Conservation (phyloP, 106 monocot genomes). For the Dendrobium chrysotoxum region DNA sequence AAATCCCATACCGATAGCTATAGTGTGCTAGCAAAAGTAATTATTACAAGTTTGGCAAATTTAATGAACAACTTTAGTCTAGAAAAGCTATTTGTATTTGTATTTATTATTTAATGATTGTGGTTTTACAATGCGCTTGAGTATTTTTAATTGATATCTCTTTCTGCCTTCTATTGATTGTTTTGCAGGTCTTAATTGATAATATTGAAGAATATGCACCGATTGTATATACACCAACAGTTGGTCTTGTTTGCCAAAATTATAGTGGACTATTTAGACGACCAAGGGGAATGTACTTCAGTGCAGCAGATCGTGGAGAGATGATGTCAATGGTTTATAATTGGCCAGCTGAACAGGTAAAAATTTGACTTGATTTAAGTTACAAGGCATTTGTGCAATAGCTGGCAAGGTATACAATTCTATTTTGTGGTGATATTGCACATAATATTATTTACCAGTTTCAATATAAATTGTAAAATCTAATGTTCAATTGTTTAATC, state of each 20-base stretch:
- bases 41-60: background rate
- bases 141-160: background rate
- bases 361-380: background rate
- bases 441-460: background rate
- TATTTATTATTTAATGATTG: background rate
- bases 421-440: background rate
- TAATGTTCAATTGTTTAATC: too few species aligned
- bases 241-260: slow-evolving; percentile 98
- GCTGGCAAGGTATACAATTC: background rate
- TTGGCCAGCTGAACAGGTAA: slow-evolving; percentile 95
- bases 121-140: background rate
- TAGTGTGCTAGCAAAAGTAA: background rate
- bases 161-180: slow-evolving; percentile 6
- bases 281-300: slow-evolving; percentile 99
- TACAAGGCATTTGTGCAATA: background rate
- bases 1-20: background rate
- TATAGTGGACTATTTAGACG: slow-evolving; percentile 92
- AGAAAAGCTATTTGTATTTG: background rate
- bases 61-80: background rate
- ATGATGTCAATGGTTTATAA: slow-evolving; percentile 99
- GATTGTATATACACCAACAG: slow-evolving; percentile 96
- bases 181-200: slow-evolving; percentile 63
- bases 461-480: background rate
- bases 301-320: slow-evolving; percentile 92
- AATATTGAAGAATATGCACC: slow-evolving; percentile 96